phyloP scores from a whole-genome alignment of 1,284 basidiomycete species.

The Ceratobasidium sp. region DNA sequence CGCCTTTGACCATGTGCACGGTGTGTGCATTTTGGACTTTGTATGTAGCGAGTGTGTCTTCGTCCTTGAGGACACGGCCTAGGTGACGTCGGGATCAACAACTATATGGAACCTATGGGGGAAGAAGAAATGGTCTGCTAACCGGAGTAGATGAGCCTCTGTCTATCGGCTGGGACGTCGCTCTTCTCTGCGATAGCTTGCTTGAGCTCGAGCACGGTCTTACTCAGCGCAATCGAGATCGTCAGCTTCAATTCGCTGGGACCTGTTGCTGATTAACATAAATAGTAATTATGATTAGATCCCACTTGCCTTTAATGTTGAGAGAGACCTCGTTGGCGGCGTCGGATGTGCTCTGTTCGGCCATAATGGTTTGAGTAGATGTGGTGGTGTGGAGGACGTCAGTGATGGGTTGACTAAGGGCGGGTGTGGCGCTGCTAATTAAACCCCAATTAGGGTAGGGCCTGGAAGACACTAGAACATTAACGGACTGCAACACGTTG shows the following conservation, averaged over 20 bases:
- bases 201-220: slow-evolving; percentile 88
- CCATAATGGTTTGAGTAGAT: slow-evolving; percentile 7
- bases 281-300: neutral
- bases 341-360: slow-evolving; percentile 17
- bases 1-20: slow-evolving; percentile 94
- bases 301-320: slow-evolving; percentile 75
- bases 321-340: slow-evolving; percentile 70
- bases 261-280: slow-evolving; percentile 58
- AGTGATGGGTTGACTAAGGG: neutral
- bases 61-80: slow-evolving; percentile 74
- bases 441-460: neutral
- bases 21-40: slow-evolving; percentile 89
- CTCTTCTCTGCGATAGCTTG: slow-evolving; percentile 84
- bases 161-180: slow-evolving; percentile 86
- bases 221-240: slow-evolving; percentile 81
- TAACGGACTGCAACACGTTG: too few relatives aligned
- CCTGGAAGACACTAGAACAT: slow-evolving; percentile 20
- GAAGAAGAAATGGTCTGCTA: slow-evolving; percentile 56
- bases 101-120: slow-evolving; percentile 25
- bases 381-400: neutral
- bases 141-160: slow-evolving; percentile 91
- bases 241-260: slow-evolving; percentile 92
- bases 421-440: slow-evolving; percentile 21
- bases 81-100: slow-evolving; percentile 30
- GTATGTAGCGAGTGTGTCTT: slow-evolving; percentile 83